Percentiles rank a stretch among this genome's conserved stretches.
These are phyloP conservation scores for Akebia trifoliata DNA, from an alignment of 164 flowering plant genomes.

Conservation along the genomic window DNA sequence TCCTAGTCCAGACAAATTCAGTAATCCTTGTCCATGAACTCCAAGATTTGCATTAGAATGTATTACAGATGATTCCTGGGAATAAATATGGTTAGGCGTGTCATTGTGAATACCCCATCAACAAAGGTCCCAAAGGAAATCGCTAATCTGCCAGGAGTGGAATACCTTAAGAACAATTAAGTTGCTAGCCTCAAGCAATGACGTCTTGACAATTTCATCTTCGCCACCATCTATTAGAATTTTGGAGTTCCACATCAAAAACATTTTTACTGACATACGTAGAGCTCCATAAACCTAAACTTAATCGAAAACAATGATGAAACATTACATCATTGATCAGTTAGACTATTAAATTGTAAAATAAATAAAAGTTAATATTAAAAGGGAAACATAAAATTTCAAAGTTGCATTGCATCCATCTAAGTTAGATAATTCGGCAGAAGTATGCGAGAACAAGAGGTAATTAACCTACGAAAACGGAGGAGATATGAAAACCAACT, in stretches of 20 bases:
- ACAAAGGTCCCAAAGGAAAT: background rate
- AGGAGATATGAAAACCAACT: too few species aligned
- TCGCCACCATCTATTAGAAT: constrained; percentile 76
- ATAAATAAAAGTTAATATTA: too few species aligned
- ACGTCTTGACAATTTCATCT: constrained; percentile 72
- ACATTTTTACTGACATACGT: constrained; percentile 91
- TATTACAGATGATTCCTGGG: constrained; percentile 84
- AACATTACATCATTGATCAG: too few species aligned
- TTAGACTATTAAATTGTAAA: too few species aligned
- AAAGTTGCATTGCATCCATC: too few species aligned
- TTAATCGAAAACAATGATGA: constrained; percentile 5
- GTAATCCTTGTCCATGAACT: constrained; percentile 93
- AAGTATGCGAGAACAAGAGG: too few species aligned
- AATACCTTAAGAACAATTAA: constrained; percentile 82
- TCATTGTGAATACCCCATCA: too few species aligned
- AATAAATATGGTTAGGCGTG: constrained; percentile 10
- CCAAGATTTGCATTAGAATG: constrained; percentile 97
- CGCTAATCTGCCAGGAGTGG: background rate
- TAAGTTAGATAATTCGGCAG: too few species aligned
- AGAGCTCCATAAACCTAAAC: constrained; percentile 83
- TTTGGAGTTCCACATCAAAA: constrained; percentile 88
- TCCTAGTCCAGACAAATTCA: constrained; percentile 92
- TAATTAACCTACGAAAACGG: too few species aligned
- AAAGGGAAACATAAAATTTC: too few species aligned
- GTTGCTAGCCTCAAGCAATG: constrained; percentile 93